Evolutionary conservation across 2,329 filamentous ascomycete species (phyloP).

Genomic region (Bertia moriformis): DNA sequence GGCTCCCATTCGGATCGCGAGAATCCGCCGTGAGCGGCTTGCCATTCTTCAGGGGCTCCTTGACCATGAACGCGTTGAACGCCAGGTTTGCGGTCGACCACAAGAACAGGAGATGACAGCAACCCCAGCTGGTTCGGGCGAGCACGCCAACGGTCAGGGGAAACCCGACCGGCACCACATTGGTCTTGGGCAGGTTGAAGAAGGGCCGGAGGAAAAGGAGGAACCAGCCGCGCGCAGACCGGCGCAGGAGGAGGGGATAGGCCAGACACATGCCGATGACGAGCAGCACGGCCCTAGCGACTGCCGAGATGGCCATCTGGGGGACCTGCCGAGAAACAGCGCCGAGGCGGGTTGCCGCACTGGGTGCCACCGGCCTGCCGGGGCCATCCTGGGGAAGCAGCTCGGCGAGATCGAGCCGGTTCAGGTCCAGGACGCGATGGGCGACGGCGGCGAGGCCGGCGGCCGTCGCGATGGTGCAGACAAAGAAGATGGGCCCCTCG

Average conservation of each 20-base stretch:
- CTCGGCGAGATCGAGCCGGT: slow-evolving; percentile 41
- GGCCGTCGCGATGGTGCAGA: slow-evolving; percentile 53
- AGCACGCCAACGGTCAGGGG: slow-evolving; percentile 43
- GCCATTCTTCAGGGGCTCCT: slow-evolving; percentile 69
- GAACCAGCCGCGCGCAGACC: background rate
- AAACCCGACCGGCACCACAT: slow-evolving; percentile 41
- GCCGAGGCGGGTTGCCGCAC: slow-evolving; percentile 2
- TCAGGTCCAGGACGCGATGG: slow-evolving; percentile 62
- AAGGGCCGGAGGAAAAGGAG: background rate
- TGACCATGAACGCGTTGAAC: slow-evolving; percentile 68
- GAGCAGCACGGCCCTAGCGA: background rate
- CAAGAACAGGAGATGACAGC: slow-evolving; percentile 51
- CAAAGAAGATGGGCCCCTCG: slow-evolving; percentile 71
- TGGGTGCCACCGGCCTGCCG: slow-evolving; percentile 5
- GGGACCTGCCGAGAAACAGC: background rate
- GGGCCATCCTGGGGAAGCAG: slow-evolving; percentile 9
- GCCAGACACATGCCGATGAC: background rate
- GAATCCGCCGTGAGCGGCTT: slow-evolving; percentile 71
- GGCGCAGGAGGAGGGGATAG: background rate
- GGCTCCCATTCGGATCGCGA: slow-evolving; percentile 84
- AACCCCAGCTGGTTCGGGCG: slow-evolving; percentile 41
- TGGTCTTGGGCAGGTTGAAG: slow-evolving; percentile 54
- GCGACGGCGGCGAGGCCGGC: slow-evolving; percentile 53
- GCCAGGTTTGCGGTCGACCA: slow-evolving; percentile 67
- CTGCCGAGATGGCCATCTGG: background rate